phyloP scores from a whole-genome alignment of 1,284 basidiomycete genomes.

The Sanguinoderma infundibulare region DNA sequence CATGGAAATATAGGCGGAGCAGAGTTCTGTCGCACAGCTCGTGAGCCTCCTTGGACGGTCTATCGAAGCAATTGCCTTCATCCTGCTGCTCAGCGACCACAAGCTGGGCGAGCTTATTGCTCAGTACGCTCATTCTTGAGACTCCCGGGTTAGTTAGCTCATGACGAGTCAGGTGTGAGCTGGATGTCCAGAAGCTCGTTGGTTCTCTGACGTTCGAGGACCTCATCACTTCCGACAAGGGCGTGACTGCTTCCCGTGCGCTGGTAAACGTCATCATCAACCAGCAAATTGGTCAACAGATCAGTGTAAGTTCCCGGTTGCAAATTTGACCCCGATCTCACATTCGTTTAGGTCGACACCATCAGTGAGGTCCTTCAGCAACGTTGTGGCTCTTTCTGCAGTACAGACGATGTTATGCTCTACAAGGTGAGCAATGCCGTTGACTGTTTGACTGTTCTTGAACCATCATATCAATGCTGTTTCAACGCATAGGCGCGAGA shows the following conservation, averaged over 20 bases:
- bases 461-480: not conserved
- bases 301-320: constrained; percentile 67
- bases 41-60: constrained; percentile 78
- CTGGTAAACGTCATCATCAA: constrained; percentile 96
- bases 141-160: not conserved
- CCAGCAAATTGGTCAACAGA: constrained; percentile 95
- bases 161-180: constrained; percentile 58
- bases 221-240: constrained; percentile 82
- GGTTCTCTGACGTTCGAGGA: constrained; percentile 80
- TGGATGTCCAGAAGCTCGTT: constrained; percentile 70
- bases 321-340: not conserved
- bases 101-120: constrained; percentile 85
- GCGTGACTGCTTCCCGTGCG: constrained; percentile 84
- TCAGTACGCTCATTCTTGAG: constrained; percentile 54
- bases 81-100: constrained; percentile 92
- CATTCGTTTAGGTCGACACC: constrained; percentile 79
- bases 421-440: constrained; percentile 84
- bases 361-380: constrained; percentile 95
- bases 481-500: constrained; percentile 81
- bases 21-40: constrained; percentile 77
- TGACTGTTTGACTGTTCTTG: not conserved
- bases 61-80: constrained; percentile 92
- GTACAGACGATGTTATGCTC: constrained; percentile 96
- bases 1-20: constrained; percentile 65
- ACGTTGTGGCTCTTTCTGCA: constrained; percentile 96